Conservation (phyloP, 2,329 filamentous ascomycete species). For the Didymellaceae sp. region DNA sequence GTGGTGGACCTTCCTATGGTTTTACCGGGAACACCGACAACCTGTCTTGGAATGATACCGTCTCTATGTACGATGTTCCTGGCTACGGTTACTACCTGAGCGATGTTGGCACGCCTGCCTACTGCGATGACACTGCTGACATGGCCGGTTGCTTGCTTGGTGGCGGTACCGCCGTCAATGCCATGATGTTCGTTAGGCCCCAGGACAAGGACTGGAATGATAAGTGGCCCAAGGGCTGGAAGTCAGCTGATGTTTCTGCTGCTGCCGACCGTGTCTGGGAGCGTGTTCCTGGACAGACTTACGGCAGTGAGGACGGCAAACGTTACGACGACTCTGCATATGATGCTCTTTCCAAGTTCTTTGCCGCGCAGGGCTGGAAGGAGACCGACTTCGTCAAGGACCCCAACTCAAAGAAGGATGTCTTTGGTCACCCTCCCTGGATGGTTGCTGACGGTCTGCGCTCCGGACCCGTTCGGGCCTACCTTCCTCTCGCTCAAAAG, state of each 20-base stretch:
- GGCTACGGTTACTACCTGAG: slow-evolving; percentile 45
- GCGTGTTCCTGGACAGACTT: slow-evolving; percentile 72
- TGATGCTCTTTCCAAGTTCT: slow-evolving; percentile 65
- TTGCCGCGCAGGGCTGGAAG: slow-evolving; percentile 67
- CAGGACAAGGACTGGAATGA: slow-evolving; percentile 67
- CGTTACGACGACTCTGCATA: slow-evolving; percentile 70
- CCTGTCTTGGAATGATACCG: slow-evolving; percentile 43
- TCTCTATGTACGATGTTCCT: slow-evolving; percentile 49
- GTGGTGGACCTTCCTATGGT: slow-evolving; percentile 47
- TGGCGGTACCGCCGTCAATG: slow-evolving; percentile 70
- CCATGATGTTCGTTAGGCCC: slow-evolving; percentile 54
- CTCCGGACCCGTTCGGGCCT: slow-evolving; percentile 72
- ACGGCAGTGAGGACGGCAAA: slow-evolving; percentile 69
- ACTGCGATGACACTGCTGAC: slow-evolving; percentile 70
- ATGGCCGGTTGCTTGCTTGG: slow-evolving; percentile 75
- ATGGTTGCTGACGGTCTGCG: slow-evolving; percentile 70
- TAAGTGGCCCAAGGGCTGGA: slow-evolving; percentile 76
- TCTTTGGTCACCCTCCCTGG: slow-evolving; percentile 68
- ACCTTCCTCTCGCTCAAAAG: slow-evolving; percentile 66
- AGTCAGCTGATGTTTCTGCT: slow-evolving; percentile 64
- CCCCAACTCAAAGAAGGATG: slow-evolving; percentile 66
- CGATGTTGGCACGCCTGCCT: slow-evolving; percentile 36
- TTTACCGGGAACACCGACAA: slow-evolving; percentile 38
- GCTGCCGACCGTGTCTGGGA: slow-evolving; percentile 70
- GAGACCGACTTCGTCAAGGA: slow-evolving; percentile 66